These are phyloP conservation scores for Teratosphaeria zuluensis DNA, from an alignment of 2,329 filamentous ascomycete genomes.

Conservation along the genomic window DNA sequence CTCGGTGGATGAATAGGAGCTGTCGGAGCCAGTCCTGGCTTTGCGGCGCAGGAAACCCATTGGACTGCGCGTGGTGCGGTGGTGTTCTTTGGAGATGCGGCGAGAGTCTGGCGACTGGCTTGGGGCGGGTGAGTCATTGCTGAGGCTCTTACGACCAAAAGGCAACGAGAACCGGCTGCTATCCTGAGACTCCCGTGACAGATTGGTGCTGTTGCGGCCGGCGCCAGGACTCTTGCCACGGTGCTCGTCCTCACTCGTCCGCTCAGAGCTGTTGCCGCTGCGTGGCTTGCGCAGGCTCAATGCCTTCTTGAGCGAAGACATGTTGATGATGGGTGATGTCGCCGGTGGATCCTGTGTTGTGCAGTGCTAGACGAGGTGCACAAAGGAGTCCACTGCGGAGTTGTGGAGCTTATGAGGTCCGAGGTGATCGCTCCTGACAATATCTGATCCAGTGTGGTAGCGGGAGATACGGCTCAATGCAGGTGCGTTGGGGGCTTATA, in stretches of 20 bases:
- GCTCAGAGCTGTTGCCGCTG: slow-evolving; percentile 17
- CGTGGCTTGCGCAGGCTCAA: slow-evolving; percentile 32
- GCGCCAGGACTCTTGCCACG: neutral
- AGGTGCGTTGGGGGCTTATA: neutral
- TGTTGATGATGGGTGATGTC: slow-evolving; percentile 5
- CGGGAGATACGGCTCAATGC: neutral
- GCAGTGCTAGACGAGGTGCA: neutral
- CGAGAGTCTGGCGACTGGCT: neutral
- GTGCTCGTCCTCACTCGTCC: slow-evolving; percentile 8
- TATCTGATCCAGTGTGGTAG: neutral
- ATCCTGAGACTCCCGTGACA: slow-evolving; percentile 6
- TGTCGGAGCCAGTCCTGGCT: slow-evolving; percentile 19
- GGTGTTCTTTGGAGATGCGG: slow-evolving; percentile 17
- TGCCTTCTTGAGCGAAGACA: slow-evolving; percentile 38
- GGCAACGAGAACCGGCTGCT: slow-evolving; percentile 17
- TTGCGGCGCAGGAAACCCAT: slow-evolving; percentile 25
- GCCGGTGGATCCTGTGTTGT: neutral
- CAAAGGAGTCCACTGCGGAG: neutral
- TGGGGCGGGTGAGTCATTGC: slow-evolving; percentile 1
- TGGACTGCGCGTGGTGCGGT: slow-evolving; percentile 23
- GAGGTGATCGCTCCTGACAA: neutral
- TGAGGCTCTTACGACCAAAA: slow-evolving; percentile 12
- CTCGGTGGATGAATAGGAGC: slow-evolving; percentile 26
- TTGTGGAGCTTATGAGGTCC: neutral
- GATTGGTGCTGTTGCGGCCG: neutral